Evolutionary conservation across 1,139 yeast species (phyloP), one percentile per base, ranked within the genome.

Genomic region (Ogataea hybrid): DNA sequence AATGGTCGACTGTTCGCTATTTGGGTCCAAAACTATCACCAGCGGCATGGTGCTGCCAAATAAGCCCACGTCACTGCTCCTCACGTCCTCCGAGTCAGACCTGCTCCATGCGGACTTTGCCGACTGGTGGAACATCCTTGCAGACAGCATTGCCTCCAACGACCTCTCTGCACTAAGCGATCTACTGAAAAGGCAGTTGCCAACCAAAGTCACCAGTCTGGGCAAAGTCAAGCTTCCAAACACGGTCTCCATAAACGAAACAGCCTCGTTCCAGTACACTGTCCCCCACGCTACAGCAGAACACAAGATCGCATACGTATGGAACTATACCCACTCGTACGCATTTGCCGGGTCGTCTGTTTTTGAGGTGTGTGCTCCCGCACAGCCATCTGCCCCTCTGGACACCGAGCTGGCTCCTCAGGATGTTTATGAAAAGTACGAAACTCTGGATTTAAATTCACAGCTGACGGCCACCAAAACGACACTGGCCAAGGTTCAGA

Each of bases 21-120:
- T 56, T n/a, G 34, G 42, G 20, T 28, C 39, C n/a, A 47, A 46
- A 2, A 25, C 40, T 1, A 14, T 35, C 18, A 7, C 44, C 6
- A 44, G 47, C 16, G 59, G 51, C 2, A 12, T 37, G 5, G 21
- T 44, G 6, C 56, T 49, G 33, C 62, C 63, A 4, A 43, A 37
- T 11, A 35, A 53, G 5, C 20, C 34, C 7, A 50, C 47, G 16
- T 44, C 54, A 2, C 8, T 58, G 8, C 16, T 51, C 10, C 35
- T 59, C 18, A 37, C 53, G 3, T 47, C 51, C 1, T 42, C 53
- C 4, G 36, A 45, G 5, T 48, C 49, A 10, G 45, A 54, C 21
- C 23, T 61, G 5, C 28, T 58, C 5, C 53, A 47, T 17, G 34
- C 62, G 22, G 64, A 61, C 43, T 59, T 54, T 32, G 42, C 54